Evolutionary conservation across 257 asterid species (phyloP).

Genomic region (Solanum chilense): DNA sequence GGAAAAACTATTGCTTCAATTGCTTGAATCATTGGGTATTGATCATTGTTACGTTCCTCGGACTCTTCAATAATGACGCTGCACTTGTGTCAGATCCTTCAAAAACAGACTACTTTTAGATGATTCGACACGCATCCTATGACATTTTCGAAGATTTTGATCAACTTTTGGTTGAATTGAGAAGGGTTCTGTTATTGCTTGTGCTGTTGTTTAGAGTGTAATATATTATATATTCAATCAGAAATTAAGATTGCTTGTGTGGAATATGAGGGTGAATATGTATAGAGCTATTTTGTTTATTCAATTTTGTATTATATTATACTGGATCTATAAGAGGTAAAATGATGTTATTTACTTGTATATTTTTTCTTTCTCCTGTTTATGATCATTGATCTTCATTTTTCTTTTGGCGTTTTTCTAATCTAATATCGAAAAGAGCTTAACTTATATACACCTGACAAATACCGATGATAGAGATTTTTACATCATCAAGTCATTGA

Average conservation of each 20-base stretch:
- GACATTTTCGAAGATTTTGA: not conserved
- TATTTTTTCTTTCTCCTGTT: not conserved
- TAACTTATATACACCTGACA: not conserved
- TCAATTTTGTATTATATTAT: not conserved
- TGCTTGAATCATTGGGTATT: constrained; percentile 22
- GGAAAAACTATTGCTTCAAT: constrained; percentile 68
- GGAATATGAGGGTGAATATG: not conserved
- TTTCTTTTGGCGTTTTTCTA: not conserved
- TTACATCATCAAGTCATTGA: not conserved
- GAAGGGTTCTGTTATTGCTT: not conserved
- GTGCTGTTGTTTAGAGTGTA: not conserved
- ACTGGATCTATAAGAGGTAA: not conserved
- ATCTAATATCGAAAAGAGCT: not conserved
- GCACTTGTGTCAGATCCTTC: not conserved
- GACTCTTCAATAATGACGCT: not conserved
- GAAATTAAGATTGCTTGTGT: not conserved
- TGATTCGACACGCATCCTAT: not conserved
- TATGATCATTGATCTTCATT: not conserved
- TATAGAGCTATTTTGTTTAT: not conserved
- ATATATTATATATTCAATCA: not conserved
- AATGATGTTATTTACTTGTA: not conserved
- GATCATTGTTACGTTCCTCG: not conserved
- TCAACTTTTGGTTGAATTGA: not conserved
- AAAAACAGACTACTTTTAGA: not conserved
- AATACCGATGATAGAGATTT: not conserved